Evolutionary conservation across 805 yeast genomes (phyloP).

Genomic region (Groenewaldozyma tartarivorans): DNA sequence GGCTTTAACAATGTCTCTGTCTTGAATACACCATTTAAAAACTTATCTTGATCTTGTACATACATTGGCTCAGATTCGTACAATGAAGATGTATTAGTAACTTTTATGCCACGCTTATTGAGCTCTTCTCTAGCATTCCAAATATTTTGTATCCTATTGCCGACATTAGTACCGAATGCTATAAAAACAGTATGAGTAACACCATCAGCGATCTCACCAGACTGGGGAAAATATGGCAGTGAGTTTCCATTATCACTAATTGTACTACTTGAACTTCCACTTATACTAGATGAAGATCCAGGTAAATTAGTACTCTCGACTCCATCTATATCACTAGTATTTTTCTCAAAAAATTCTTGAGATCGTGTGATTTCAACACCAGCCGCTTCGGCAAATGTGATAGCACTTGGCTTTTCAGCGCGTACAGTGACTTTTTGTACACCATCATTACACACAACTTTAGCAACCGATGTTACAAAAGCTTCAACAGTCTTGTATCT

Average conservation of each 20-base stretch:
- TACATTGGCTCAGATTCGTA: slow-evolving; percentile 94
- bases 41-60: slow-evolving; percentile 65
- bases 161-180: slow-evolving; percentile 87
- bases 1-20: slow-evolving; percentile 58
- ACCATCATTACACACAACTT: slow-evolving; percentile 38
- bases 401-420: slow-evolving; percentile 83
- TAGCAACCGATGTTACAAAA: slow-evolving; percentile 63
- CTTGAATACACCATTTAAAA: slow-evolving; percentile 74
- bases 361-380: slow-evolving; percentile 66
- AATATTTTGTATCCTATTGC: slow-evolving; percentile 60
- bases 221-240: slow-evolving; percentile 17
- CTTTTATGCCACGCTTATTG: slow-evolving; percentile 32
- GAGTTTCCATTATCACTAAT: background rate
- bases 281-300: background rate
- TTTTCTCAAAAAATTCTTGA: slow-evolving; percentile 30
- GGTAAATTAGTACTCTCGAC: too few species aligned
- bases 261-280: background rate
- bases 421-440: slow-evolving; percentile 41
- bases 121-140: slow-evolving; percentile 43
- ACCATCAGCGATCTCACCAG: slow-evolving; percentile 8
- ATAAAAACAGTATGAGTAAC: slow-evolving; percentile 48
- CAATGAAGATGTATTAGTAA: slow-evolving; percentile 61
- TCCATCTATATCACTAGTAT: background rate
- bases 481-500: slow-evolving; percentile 92
- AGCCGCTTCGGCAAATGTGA: slow-evolving; percentile 78